A percentile compares a stretch with the other conserved stretches of the same genome.
Conservation (phyloP, 345 rosid genomes). For the Pistacia vera region DNA sequence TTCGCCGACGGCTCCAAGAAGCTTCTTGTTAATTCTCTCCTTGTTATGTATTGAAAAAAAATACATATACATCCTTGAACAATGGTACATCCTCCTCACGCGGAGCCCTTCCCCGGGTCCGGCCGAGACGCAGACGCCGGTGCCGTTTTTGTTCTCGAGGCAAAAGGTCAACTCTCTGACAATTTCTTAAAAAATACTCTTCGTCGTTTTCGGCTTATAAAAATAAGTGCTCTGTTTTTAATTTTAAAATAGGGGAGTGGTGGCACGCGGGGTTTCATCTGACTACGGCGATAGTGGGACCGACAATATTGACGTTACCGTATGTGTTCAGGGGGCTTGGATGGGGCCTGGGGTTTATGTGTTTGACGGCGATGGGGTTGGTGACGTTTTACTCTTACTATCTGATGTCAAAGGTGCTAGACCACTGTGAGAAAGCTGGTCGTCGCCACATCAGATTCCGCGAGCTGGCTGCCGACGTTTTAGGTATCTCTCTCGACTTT, state of each 20-base stretch:
- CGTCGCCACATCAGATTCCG: conserved; percentile 98
- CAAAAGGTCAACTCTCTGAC: conserved; percentile 56
- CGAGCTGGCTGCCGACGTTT: conserved; percentile 96
- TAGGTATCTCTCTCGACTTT: conserved; percentile 44
- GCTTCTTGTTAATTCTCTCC: too few species aligned
- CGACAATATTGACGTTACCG: conserved; percentile 84
- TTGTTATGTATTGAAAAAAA: too few species aligned
- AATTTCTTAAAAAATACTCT: neutral
- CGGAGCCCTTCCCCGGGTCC: conserved; percentile 38
- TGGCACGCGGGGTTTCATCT: conserved; percentile 98
- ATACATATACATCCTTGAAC: neutral
- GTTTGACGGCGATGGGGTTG: conserved; percentile 82
- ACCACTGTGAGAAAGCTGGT: conserved; percentile 85
- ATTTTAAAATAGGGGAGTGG: conserved; percentile 67
- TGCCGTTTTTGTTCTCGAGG: conserved; percentile 88
- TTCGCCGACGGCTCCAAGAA: neutral
- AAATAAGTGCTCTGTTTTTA: neutral
- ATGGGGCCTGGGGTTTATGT: conserved; percentile 72
- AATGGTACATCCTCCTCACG: conserved; percentile 58
- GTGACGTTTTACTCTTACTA: conserved; percentile 88
- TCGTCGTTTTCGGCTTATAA: neutral
- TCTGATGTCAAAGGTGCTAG: conserved; percentile 91
- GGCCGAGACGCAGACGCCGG: conserved; percentile 73
- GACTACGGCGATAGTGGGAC: conserved; percentile 99
- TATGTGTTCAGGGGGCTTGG: conserved; percentile 88